These are phyloP conservation scores for Cochliopodium minus DNA, from an alignment of 208 protist species.

Conservation along the genomic window DNA sequence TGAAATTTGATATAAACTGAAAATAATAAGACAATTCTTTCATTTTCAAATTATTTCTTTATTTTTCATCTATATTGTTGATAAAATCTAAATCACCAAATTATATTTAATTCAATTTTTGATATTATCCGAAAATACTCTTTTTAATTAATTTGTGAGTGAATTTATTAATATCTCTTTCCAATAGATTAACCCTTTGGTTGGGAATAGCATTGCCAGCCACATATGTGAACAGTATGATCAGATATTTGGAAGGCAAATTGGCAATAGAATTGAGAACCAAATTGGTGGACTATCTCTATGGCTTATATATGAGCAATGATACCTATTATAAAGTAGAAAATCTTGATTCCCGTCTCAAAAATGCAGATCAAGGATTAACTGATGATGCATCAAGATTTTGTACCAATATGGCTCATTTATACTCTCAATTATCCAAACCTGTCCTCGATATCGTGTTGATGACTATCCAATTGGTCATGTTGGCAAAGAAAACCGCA, in stretches of 20 bases:
- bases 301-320: conserved; percentile 10
- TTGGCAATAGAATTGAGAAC: conserved; percentile 8
- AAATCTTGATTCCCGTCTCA: conserved; percentile 9
- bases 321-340: conserved; percentile 16
- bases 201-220: conserved; percentile 11
- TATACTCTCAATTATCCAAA: conserved; percentile 17
- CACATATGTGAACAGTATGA: conserved; percentile 12
- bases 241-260: conserved; percentile 8
- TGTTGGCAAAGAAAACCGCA: no score
- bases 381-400: conserved; percentile 19
- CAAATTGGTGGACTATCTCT: conserved; percentile 6
- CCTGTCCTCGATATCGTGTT: conserved; percentile 19
- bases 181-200: conserved; percentile 6
- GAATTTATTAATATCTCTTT: no score
- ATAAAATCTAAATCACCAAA: no score
- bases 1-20: no score
- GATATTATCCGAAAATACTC: no score
- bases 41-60: no score
- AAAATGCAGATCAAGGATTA: conserved; percentile 16
- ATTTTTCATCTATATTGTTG: no score
- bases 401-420: conserved; percentile 7
- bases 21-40: no score
- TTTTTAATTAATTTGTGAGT: no score
- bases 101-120: no score
- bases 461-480: conserved; percentile 13